Conservation (phyloP, 2,329 filamentous ascomycete species). For the Teratosphaeria destructans region DNA sequence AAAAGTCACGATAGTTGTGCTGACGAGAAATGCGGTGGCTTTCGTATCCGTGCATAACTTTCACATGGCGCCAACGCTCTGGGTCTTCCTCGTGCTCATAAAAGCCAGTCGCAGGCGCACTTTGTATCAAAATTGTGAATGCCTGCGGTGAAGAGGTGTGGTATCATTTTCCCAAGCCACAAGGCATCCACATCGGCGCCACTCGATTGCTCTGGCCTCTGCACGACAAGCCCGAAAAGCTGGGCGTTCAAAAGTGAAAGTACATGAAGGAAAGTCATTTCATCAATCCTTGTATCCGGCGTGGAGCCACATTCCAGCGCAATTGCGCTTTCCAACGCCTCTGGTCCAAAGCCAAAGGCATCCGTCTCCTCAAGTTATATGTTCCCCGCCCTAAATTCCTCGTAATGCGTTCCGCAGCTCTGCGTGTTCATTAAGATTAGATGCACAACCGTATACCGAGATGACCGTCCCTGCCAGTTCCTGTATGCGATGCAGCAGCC, state of each 20-base stretch:
- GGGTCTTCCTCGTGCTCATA: too few relatives aligned
- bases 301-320: background rate
- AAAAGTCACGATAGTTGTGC: conserved; percentile 17
- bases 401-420: background rate
- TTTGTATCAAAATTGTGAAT: too few relatives aligned
- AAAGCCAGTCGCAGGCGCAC: too few relatives aligned
- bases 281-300: background rate
- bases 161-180: background rate
- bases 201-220: background rate
- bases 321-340: background rate
- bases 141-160: background rate
- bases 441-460: background rate
- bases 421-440: background rate
- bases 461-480: background rate
- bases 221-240: background rate
- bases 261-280: background rate
- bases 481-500: background rate
- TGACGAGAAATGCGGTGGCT: background rate
- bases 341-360: background rate
- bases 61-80: background rate
- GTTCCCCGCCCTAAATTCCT: background rate
- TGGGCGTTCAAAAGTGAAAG: background rate
- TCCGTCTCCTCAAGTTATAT: background rate
- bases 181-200: background rate
- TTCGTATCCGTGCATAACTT: background rate